phyloP scores from a whole-genome alignment of 2,329 filamentous ascomycete species.

The Verticillium albo-atrum region DNA sequence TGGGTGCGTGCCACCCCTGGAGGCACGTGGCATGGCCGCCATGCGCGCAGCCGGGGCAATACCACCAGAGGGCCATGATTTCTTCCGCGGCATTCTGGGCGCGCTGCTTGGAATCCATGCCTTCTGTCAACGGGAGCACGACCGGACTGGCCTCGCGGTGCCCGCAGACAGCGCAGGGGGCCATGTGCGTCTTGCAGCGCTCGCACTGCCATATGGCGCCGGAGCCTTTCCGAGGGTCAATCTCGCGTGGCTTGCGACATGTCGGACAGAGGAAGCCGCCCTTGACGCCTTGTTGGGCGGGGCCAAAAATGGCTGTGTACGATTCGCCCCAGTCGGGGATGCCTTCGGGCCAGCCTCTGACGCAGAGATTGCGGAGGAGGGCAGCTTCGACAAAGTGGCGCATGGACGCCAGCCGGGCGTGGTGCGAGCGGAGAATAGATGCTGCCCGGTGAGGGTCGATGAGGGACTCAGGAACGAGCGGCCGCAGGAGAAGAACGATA shows the following conservation, averaged over 20 bases:
- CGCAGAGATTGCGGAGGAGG: slow-evolving; percentile 56
- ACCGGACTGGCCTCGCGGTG: slow-evolving; percentile 43
- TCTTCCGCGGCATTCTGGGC: slow-evolving; percentile 3
- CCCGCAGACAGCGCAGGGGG: slow-evolving; percentile 55
- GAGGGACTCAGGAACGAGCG: slow-evolving; percentile 48
- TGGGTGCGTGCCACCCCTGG: slow-evolving; percentile 51
- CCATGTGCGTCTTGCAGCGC: slow-evolving; percentile 47
- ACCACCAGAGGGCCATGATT: slow-evolving; percentile 52
- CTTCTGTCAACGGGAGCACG: slow-evolving; percentile 17
- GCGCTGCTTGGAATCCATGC: background rate
- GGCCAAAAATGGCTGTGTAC: slow-evolving; percentile 49
- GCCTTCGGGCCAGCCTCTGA: slow-evolving; percentile 50
- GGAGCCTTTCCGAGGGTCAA: slow-evolving; percentile 39
- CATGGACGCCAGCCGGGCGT: slow-evolving; percentile 55
- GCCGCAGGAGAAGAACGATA: slow-evolving; percentile 55
- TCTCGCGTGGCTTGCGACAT: slow-evolving; percentile 53
- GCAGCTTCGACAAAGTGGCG: slow-evolving; percentile 56
- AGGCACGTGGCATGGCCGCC: slow-evolving; percentile 59
- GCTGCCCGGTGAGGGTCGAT: slow-evolving; percentile 52
- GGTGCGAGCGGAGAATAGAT: slow-evolving; percentile 55
- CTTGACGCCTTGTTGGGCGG: slow-evolving; percentile 50
- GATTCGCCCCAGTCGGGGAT: slow-evolving; percentile 49
- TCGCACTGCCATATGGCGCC: slow-evolving; percentile 54
- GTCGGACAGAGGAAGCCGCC: slow-evolving; percentile 49
- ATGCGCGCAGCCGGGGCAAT: slow-evolving; percentile 58